phyloP scores from a whole-genome alignment of 176 grass and related monocot genomes.

The Carex kokanica region DNA sequence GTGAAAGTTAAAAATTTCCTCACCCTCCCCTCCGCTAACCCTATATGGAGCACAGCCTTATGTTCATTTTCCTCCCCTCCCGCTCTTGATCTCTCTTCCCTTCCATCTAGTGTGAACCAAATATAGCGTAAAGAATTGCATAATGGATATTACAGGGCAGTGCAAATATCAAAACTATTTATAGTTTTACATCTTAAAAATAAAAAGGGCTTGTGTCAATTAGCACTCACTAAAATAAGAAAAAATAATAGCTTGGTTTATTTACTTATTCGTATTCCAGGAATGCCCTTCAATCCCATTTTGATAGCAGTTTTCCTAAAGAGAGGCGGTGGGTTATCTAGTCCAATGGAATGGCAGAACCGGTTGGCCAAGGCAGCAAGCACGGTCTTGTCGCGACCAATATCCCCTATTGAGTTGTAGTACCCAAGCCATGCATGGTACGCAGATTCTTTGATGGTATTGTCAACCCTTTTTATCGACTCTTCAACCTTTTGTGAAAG shows the following conservation, averaged over 20 bases:
- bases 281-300: slow-evolving; percentile 85
- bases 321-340: slow-evolving; percentile 61
- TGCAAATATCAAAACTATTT: neutral
- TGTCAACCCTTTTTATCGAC: slow-evolving; percentile 72
- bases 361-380: slow-evolving; percentile 71
- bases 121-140: neutral
- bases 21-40: no score
- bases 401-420: slow-evolving; percentile 62
- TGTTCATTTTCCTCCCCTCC: no score
- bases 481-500: slow-evolving; percentile 52
- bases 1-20: no score
- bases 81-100: no score
- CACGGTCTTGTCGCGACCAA: slow-evolving; percentile 68
- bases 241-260: slow-evolving; percentile 13
- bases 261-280: slow-evolving; percentile 81
- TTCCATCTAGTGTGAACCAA: no score
- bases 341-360: slow-evolving; percentile 62
- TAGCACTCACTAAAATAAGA: neutral
- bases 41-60: no score
- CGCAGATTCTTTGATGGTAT: slow-evolving; percentile 81
- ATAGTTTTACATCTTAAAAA: slow-evolving; percentile 1
- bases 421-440: slow-evolving; percentile 92
- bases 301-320: slow-evolving; percentile 81
- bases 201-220: neutral
- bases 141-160: neutral